These are phyloP conservation scores for Ceratobasidium sp. DNA, from an alignment of 1,284 basidiomycete species.

Conservation along the genomic window DNA sequence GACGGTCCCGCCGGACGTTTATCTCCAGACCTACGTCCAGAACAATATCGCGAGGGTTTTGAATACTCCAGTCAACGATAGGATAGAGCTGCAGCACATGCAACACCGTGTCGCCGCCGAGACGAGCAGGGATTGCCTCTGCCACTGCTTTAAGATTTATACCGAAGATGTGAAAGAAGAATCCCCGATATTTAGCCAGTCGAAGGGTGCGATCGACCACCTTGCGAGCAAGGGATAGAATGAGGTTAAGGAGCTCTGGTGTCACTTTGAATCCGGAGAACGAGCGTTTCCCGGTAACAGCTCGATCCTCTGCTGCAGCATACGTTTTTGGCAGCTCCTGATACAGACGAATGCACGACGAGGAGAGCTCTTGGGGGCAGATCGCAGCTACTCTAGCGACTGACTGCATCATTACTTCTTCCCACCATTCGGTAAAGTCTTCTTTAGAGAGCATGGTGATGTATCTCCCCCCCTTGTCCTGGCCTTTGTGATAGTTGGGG, in stretches of 20 bases:
- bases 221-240: background rate
- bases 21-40: constrained; percentile 25
- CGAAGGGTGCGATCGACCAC: background rate
- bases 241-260: constrained; percentile 1
- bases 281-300: no score
- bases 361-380: no score
- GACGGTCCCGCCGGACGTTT: background rate
- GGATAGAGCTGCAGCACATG: background rate
- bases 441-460: background rate
- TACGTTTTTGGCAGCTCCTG: no score
- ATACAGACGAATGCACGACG: no score
- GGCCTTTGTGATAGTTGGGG: constrained; percentile 2
- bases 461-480: background rate
- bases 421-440: background rate
- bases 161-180: constrained; percentile 20
- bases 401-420: background rate
- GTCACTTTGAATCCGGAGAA: no score
- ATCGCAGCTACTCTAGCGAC: background rate
- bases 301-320: no score
- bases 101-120: background rate
- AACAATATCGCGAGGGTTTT: constrained; percentile 23
- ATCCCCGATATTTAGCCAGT: background rate
- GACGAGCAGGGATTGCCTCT: background rate
- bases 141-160: constrained; percentile 9
- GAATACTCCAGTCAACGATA: constrained; percentile 27